phyloP scores from a whole-genome alignment of 805 yeast species.

The Jamesozyma spencerorum region DNA sequence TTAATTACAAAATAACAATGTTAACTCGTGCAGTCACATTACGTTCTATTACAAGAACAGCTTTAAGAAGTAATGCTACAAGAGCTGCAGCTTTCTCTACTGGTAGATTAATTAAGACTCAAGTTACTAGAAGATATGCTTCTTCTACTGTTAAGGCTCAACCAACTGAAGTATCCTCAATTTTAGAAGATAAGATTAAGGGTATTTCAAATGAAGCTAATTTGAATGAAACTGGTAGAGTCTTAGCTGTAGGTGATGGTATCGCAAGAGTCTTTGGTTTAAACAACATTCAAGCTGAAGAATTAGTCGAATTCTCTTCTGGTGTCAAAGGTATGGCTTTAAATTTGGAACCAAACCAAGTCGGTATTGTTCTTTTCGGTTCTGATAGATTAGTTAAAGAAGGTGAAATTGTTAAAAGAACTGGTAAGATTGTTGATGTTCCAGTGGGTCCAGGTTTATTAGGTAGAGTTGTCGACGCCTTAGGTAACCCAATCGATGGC shows the following conservation, averaged over 20 bases:
- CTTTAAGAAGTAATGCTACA: slow-evolving; percentile 60
- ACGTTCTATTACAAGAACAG: slow-evolving; percentile 75
- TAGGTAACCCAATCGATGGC: slow-evolving; percentile 99
- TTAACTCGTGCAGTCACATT: slow-evolving; percentile 78
- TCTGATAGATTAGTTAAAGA: slow-evolving; percentile 97
- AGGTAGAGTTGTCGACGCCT: slow-evolving; percentile 99
- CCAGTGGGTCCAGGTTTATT: slow-evolving; percentile 97
- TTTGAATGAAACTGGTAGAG: slow-evolving; percentile 99
- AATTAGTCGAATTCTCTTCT: slow-evolving; percentile 96
- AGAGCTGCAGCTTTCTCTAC: slow-evolving; percentile 56
- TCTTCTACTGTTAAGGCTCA: slow-evolving; percentile 79
- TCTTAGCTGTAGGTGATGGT: slow-evolving; percentile 99
- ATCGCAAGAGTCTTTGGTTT: slow-evolving; percentile 99
- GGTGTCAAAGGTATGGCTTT: slow-evolving; percentile 99
- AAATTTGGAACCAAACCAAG: slow-evolving; percentile 99
- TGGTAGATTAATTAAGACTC: slow-evolving; percentile 28
- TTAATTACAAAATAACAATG: slow-evolving; percentile 41
- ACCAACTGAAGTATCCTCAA: slow-evolving; percentile 98
- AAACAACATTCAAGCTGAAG: slow-evolving; percentile 99
- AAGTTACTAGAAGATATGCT: slow-evolving; percentile 53
- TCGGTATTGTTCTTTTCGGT: slow-evolving; percentile 99
- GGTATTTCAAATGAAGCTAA: slow-evolving; percentile 96
- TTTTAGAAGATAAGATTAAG: slow-evolving; percentile 98
- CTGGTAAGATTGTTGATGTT: slow-evolving; percentile 98
- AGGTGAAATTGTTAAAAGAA: slow-evolving; percentile 99